Evolutionary conservation across 2,329 filamentous ascomycete species (phyloP).

Genomic region (Trichothecium sympodiale): DNA sequence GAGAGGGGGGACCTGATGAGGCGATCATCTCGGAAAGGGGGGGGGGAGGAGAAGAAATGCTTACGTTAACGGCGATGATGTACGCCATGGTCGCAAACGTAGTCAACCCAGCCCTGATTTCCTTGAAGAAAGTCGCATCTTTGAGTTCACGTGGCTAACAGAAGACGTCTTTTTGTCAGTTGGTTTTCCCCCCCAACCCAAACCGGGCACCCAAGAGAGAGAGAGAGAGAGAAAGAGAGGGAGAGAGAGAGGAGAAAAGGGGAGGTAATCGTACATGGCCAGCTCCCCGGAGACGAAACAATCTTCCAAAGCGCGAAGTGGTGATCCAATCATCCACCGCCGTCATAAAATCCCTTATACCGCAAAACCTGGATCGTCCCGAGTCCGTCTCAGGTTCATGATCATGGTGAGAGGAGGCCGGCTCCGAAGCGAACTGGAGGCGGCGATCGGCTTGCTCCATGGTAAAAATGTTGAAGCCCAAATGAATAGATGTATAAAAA

Average conservation of each 20-base stretch:
- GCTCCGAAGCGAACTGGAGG: too few species aligned
- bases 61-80: constrained; percentile 64
- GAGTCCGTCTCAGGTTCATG: background rate
- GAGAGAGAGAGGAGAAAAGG: constrained; percentile 2
- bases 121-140: constrained; percentile 61
- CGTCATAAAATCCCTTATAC: constrained; percentile 24
- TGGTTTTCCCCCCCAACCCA: too few species aligned
- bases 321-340: constrained; percentile 23
- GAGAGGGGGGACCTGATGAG: background rate
- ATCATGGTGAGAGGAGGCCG: too few species aligned
- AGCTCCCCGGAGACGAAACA: constrained; percentile 56
- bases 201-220: too few species aligned
- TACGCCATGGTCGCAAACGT: constrained; percentile 78
- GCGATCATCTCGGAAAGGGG: constrained; percentile 3
- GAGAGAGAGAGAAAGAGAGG: constrained; percentile 2
- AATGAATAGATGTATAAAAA: too few species aligned
- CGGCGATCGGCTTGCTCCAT: too few species aligned
- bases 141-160: constrained; percentile 54
- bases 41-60: constrained; percentile 7
- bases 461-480: too few species aligned
- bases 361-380: constrained; percentile 17
- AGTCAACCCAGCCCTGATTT: constrained; percentile 68
- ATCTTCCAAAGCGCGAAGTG: constrained; percentile 38
- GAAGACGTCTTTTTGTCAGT: too few species aligned
- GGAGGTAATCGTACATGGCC: constrained; percentile 47